Evolutionary conservation across 495 filamentous ascomycete species (phyloP), one percentile per base, ranked within the genome.

Genomic region (Xylaria cubensis): DNA sequence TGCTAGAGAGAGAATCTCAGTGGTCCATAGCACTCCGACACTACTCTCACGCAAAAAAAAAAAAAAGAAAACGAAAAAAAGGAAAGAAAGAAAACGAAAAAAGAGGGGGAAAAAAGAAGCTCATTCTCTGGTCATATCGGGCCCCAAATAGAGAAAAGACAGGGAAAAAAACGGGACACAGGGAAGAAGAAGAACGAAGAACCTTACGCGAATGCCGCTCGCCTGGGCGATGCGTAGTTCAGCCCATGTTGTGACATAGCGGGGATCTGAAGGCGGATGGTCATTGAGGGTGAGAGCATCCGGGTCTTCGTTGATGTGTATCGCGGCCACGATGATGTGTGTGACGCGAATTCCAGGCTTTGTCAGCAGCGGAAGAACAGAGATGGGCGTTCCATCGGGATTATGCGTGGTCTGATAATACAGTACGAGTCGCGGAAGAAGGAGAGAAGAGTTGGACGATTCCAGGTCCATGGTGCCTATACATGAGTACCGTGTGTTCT

Each of bases 321-420:
- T 89, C 3, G 93, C 92, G 9, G 92, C 93, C 56, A 97, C 76
- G 69, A 94, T 93, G 44, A 94, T 74, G 76, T 96, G 93, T 0
- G 93, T 94, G 64, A 91, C 80, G 2, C 74, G 70, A 61, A 87
- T 86, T 44, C 76, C 76, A 4, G 83, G 81, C n/a, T 89, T 82
- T 2, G 87, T 86, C 71, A 94, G 74, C 48, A 97, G 87, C 0
- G 92, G 92, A 2, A 93, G 86, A 72, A 94, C 83, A 36, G 91
- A 91, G 75, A 94, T 90, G 72, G 87, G 88, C 24, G 86, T 82
- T 71, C 86, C 88, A 41, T 86, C 80, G 26, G 85, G 80, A 72
- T 90, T 83, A 74, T 91, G 88, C 72, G 84, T 86, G 24, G 91
- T 93, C 78, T 93, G 91, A 75, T 92, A 87, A 75, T 93, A 93